A percentile compares a stretch with the other conserved stretches of the same genome.
Conservation (phyloP, 2,329 filamentous ascomycete species). For the Aureobasidium sp. region DNA sequence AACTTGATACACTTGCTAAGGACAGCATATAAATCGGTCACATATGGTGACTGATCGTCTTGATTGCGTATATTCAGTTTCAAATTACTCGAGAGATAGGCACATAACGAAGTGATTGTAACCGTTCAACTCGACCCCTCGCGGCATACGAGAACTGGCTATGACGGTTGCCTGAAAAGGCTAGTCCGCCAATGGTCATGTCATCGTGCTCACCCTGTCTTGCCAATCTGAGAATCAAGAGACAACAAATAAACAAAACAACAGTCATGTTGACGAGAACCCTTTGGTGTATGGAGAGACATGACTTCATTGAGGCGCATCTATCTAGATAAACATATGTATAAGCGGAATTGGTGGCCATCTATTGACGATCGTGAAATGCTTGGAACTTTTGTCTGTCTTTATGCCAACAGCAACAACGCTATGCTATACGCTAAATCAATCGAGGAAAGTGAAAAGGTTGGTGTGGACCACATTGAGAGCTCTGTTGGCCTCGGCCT, state of each 20-base stretch:
- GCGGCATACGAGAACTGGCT: background rate
- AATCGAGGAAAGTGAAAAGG: slow-evolving; percentile 92
- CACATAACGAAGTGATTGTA: too few relatives aligned
- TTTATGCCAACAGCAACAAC: background rate
- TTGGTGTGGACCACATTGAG: slow-evolving; percentile 96
- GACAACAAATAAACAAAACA: background rate
- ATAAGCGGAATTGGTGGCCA: background rate
- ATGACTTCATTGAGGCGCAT: background rate
- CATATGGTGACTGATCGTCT: too few relatives aligned
- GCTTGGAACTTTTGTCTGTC: background rate
- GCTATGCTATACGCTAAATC: slow-evolving; percentile 17
- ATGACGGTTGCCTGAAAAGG: background rate
- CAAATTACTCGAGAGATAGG: background rate
- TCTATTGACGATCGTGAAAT: background rate
- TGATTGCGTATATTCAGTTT: too few relatives aligned
- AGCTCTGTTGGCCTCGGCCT: slow-evolving; percentile 80
- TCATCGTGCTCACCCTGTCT: background rate
- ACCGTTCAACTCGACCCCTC: background rate
- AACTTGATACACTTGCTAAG: too few relatives aligned
- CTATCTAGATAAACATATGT: background rate
- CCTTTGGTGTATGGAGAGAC: background rate
- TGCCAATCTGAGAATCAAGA: background rate
- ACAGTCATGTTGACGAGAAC: background rate
- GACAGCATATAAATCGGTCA: too few relatives aligned
- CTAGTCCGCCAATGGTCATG: background rate